A percentile compares a stretch with the other conserved stretches of the same genome.
Evolutionary conservation across 2,329 filamentous ascomycete genomes (phyloP).

Genomic region (Sporothrix dimorphospora): DNA sequence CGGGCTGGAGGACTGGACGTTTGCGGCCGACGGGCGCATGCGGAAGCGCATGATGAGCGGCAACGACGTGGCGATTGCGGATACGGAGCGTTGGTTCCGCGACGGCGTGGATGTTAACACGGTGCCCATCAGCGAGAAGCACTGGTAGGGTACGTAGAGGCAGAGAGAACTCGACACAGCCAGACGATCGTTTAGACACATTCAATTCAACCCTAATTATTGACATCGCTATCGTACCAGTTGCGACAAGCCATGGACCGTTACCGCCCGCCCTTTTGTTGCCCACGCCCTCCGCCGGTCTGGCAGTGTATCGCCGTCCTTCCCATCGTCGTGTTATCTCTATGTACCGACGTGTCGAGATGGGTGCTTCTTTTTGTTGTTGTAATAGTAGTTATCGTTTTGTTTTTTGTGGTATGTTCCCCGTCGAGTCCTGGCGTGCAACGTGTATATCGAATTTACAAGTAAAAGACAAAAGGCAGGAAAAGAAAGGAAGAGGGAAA

Average conservation of each 20-base stretch:
- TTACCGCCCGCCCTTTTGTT: background rate
- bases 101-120: constrained; percentile 69
- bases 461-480: background rate
- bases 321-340: background rate
- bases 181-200: background rate
- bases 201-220: background rate
- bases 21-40: constrained; percentile 71
- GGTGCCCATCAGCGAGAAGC: constrained; percentile 67
- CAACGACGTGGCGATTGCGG: constrained; percentile 67
- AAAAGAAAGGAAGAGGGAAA: background rate
- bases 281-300: background rate
- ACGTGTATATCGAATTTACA: background rate
- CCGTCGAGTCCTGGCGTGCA: background rate
- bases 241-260: background rate
- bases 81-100: constrained; percentile 69
- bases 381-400: background rate
- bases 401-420: background rate
- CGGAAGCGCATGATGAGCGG: constrained; percentile 76
- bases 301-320: background rate
- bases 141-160: constrained; percentile 58
- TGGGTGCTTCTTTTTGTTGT: background rate
- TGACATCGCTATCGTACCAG: background rate
- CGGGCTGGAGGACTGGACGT: constrained; percentile 80
- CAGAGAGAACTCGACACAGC: background rate
- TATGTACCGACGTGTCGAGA: background rate